Evolutionary conservation across 805 yeast genomes (phyloP).

Genomic region (Komagataella populi): DNA sequence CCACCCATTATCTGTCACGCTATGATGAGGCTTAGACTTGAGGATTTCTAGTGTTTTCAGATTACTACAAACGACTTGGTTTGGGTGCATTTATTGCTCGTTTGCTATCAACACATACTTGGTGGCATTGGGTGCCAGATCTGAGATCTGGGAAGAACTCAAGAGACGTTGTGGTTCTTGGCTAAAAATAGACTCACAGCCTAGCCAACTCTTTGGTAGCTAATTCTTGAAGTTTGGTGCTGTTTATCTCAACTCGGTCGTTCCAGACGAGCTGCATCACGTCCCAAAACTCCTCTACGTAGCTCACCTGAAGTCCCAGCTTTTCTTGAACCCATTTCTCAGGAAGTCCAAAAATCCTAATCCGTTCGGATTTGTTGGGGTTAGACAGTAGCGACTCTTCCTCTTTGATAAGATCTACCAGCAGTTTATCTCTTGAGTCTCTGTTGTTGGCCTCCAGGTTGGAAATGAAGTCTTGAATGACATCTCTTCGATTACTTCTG

Average conservation of each 20-base stretch:
- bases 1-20: not conserved
- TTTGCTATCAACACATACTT: too few relatives aligned
- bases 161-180: not conserved
- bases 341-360: conserved; percentile 22
- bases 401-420: conserved; percentile 11
- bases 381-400: conserved; percentile 13
- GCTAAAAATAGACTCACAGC: not conserved
- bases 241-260: conserved; percentile 16
- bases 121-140: too few relatives aligned
- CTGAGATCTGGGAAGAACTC: not conserved
- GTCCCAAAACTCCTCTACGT: conserved; percentile 70
- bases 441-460: conserved; percentile 8
- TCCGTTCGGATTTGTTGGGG: conserved; percentile 1
- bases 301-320: conserved; percentile 43
- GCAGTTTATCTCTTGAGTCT: conserved; percentile 5
- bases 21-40: not conserved
- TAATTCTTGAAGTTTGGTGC: not conserved
- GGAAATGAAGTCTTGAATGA: conserved; percentile 43
- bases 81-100: too few relatives aligned
- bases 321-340: conserved; percentile 37
- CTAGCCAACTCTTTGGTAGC: not conserved
- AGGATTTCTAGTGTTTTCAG: too few relatives aligned
- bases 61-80: too few relatives aligned
- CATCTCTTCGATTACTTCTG: conserved; percentile 51
- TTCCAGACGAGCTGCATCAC: conserved; percentile 65